Evolutionary conservation across 2,329 filamentous ascomycete genomes (phyloP).

Genomic region (Botrytis fragariae): DNA sequence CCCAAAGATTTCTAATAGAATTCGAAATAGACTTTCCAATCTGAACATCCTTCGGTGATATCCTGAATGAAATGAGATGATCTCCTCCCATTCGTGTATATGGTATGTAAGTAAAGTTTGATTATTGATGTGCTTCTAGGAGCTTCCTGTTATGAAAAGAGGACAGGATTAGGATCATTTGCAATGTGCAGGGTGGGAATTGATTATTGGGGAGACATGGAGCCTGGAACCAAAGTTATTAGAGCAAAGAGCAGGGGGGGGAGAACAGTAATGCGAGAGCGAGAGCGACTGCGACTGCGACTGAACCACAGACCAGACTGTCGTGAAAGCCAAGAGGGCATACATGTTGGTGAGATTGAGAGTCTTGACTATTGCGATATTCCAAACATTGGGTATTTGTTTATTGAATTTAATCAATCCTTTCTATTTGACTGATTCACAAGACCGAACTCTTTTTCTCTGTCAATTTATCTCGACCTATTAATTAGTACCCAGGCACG

Average conservation of each 20-base stretch:
- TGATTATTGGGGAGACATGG: neutral
- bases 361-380: neutral
- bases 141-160: neutral
- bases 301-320: neutral
- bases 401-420: neutral
- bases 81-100: neutral
- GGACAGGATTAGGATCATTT: neutral
- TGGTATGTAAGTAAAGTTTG: neutral
- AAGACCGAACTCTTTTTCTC: neutral
- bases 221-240: neutral
- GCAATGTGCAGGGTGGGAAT: neutral
- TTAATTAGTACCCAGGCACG: neutral
- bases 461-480: neutral
- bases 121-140: neutral
- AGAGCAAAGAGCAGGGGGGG: neutral
- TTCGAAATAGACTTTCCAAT: neutral
- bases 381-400: neutral
- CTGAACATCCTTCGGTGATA: neutral
- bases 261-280: no score
- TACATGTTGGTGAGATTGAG: neutral
- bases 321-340: neutral
- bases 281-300: neutral
- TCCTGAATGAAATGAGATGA: slow-evolving; percentile 4
- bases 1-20: neutral
- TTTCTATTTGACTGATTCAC: neutral